Percentiles rank a stretch among this genome's conserved stretches.
These are phyloP conservation scores for Magnolia sinica DNA, from an alignment of 164 flowering plant genomes.

Conservation along the genomic window DNA sequence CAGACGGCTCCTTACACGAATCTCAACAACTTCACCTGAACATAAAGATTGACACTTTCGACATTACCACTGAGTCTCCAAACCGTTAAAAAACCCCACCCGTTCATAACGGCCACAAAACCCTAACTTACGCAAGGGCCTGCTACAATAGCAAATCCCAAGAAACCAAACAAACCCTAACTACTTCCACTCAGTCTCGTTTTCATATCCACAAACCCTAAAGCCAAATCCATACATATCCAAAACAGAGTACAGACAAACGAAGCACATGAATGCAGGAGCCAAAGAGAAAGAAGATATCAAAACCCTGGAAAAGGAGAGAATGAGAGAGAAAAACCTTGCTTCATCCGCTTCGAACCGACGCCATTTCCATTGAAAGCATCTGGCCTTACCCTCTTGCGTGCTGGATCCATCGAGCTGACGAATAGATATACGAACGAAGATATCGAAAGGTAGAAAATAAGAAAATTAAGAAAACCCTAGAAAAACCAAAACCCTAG, in stretches of 20 bases:
- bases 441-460: neutral
- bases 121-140: neutral
- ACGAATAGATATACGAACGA: neutral
- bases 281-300: neutral
- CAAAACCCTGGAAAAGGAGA: neutral
- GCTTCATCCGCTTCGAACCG: constrained; percentile 22
- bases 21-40: neutral
- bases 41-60: too few relatives aligned
- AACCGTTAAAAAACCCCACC: neutral
- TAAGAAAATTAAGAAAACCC: neutral
- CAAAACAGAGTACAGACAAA: neutral
- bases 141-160: neutral
- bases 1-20: neutral
- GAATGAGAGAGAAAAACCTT: constrained; percentile 16
- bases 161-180: neutral
- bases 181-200: neutral
- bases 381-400: constrained; percentile 37
- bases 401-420: constrained; percentile 15
- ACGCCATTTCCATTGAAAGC: constrained; percentile 29
- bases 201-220: neutral
- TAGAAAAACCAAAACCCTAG: neutral
- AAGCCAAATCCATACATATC: neutral
- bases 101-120: neutral
- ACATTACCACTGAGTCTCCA: too few relatives aligned
- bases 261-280: neutral